phyloP scores from a whole-genome alignment of 768 basidiomycete species.

The Lentinula boryana region DNA sequence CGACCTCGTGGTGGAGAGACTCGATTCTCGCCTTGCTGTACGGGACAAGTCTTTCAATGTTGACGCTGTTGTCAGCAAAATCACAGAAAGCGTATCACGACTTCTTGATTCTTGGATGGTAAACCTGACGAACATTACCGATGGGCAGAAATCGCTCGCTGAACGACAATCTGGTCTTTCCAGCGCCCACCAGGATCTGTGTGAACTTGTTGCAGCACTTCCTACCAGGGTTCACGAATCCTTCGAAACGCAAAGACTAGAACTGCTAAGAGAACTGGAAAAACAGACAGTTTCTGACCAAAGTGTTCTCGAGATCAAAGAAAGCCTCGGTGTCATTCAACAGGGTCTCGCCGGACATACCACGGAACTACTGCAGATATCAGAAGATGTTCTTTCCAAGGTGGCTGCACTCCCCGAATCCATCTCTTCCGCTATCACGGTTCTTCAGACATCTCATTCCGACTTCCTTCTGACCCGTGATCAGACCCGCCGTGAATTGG shows the following conservation, averaged over 20 bases:
- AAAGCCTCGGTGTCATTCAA: conserved; percentile 48
- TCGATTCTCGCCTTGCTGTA: conserved; percentile 75
- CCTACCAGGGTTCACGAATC: conserved; percentile 40
- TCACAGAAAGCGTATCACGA: conserved; percentile 46
- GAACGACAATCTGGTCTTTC: conserved; percentile 31
- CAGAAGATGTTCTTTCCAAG: conserved; percentile 47
- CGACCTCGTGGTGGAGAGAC: conserved; percentile 79
- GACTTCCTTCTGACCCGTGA: conserved; percentile 58
- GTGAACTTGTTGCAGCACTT: conserved; percentile 37
- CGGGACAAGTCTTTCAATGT: conserved; percentile 67
- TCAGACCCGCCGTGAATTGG: conserved; percentile 54
- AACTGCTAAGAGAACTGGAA: conserved; percentile 19
- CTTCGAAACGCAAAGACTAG: conserved; percentile 33
- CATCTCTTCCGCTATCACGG: conserved; percentile 45
- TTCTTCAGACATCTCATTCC: conserved; percentile 54
- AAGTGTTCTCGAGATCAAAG: conserved; percentile 39
- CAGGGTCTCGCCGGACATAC: conserved; percentile 39
- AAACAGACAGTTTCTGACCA: conserved; percentile 21
- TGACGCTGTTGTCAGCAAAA: conserved; percentile 48
- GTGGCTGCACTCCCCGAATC: conserved; percentile 55
- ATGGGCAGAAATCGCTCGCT: conserved; percentile 35
- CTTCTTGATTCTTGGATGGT: conserved; percentile 37
- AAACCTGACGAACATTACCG: conserved; percentile 33
- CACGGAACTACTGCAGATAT: conserved; percentile 42
- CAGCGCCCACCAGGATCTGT: conserved; percentile 33